Percentiles rank a stretch among this genome's conserved stretches.
phyloP scores from a whole-genome alignment of 1,284 basidiomycete species.

The Tetrapyrgos nigripes region DNA sequence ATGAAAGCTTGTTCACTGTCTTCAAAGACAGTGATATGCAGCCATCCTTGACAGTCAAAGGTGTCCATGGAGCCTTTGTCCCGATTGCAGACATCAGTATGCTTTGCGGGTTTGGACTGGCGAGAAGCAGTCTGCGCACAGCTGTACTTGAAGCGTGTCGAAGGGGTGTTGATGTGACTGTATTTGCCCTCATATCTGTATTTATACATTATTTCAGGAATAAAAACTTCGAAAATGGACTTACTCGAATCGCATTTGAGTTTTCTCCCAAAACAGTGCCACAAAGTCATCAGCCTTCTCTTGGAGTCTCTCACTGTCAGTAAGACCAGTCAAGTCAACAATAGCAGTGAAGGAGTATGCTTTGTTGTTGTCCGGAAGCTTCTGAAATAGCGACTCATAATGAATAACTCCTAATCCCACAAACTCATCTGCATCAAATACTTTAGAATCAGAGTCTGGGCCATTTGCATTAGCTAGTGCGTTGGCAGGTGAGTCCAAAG shows the following conservation, averaged over 20 bases:
- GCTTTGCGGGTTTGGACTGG: slow-evolving; percentile 23
- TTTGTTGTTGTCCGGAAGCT: too few relatives aligned
- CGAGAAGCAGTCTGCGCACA: slow-evolving; percentile 21
- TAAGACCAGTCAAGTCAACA: too few relatives aligned
- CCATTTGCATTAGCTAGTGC: too few relatives aligned
- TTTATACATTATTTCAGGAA: neutral
- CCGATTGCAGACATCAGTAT: slow-evolving; percentile 13
- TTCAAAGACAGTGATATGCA: slow-evolving; percentile 22
- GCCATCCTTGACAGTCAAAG: slow-evolving; percentile 26
- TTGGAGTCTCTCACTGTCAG: neutral
- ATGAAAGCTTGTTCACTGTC: slow-evolving; percentile 10
- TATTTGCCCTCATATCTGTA: slow-evolving; percentile 21
- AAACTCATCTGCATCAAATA: too few relatives aligned
- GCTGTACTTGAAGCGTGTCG: slow-evolving; percentile 20
- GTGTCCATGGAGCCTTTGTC: slow-evolving; percentile 24
- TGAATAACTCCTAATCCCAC: too few relatives aligned
- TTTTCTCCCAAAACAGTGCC: slow-evolving; percentile 5
- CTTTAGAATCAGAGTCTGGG: too few relatives aligned
- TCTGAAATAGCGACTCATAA: too few relatives aligned
- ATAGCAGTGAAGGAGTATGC: too few relatives aligned
- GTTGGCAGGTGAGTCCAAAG: too few relatives aligned
- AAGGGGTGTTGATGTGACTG: slow-evolving; percentile 13
- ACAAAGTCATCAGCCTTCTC: slow-evolving; percentile 11
- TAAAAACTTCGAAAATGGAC: slow-evolving; percentile 4
- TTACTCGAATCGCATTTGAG: slow-evolving; percentile 17